A percentile compares a stretch with the other conserved stretches of the same genome.
phyloP scores from a whole-genome alignment of 495 filamentous ascomycete species.

The Penicillium nucicola region DNA sequence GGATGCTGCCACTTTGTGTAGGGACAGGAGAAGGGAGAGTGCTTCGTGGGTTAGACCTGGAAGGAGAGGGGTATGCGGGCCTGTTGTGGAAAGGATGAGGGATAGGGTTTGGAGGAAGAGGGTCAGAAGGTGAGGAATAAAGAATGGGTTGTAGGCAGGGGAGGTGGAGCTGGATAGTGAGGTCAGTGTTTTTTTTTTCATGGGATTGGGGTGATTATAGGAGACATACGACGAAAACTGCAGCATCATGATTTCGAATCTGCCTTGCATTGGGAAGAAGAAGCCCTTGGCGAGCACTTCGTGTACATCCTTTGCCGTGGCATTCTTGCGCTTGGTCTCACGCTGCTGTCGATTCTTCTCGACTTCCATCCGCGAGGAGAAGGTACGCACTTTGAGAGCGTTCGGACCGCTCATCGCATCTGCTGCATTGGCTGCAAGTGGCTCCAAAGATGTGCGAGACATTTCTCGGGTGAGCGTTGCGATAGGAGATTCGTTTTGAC shows the following conservation, averaged over 20 bases:
- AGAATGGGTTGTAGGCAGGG: constrained; percentile 38
- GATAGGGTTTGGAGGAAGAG: constrained; percentile 52
- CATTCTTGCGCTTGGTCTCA: constrained; percentile 39
- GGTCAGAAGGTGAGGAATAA: constrained; percentile 43
- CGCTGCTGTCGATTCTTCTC: constrained; percentile 58
- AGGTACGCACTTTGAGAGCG: constrained; percentile 78
- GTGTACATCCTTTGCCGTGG: constrained; percentile 71
- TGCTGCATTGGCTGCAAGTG: constrained; percentile 64
- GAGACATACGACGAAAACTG: constrained; percentile 38
- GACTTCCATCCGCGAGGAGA: constrained; percentile 68
- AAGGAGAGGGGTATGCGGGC: constrained; percentile 43
- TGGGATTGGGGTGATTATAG: background rate
- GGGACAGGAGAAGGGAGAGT: constrained; percentile 41
- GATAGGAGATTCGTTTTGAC: constrained; percentile 49
- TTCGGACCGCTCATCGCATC: constrained; percentile 75
- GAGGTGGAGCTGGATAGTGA: constrained; percentile 28
- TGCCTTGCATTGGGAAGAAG: constrained; percentile 70
- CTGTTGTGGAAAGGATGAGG: constrained; percentile 48
- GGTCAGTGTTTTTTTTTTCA: background rate
- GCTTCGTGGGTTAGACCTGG: constrained; percentile 44
- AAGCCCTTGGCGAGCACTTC: constrained; percentile 72
- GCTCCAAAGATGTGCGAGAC: constrained; percentile 68
- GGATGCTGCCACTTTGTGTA: constrained; percentile 40
- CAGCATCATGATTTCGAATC: constrained; percentile 45
- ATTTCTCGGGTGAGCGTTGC: constrained; percentile 58